Conservation (phyloP, 371 early-diverging fungal genomes). For the Lichtheimia corymbifera region DNA sequence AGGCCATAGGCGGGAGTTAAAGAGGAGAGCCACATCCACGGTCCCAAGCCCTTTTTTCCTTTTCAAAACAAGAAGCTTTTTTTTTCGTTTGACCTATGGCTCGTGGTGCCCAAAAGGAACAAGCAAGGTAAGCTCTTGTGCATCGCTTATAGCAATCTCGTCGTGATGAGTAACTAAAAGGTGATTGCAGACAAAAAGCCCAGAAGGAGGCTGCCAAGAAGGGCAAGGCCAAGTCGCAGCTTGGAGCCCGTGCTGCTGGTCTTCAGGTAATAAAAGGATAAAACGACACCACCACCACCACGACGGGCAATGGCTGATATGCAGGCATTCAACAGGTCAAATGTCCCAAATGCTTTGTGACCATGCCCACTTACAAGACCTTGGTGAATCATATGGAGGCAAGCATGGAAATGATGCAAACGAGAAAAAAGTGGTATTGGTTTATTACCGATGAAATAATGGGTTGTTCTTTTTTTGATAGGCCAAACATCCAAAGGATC, state of each 20-base stretch:
- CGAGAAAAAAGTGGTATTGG: neutral
- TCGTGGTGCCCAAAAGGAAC: constrained; percentile 60
- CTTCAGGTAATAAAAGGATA: constrained; percentile 35
- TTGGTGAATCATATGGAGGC: constrained; percentile 66
- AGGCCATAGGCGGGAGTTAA: too few relatives aligned
- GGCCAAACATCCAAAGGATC: constrained; percentile 62
- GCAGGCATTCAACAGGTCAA: constrained; percentile 25
- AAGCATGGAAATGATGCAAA: constrained; percentile 10
- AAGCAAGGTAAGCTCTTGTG: constrained; percentile 49
- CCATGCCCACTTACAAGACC: constrained; percentile 57
- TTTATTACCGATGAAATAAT: neutral
- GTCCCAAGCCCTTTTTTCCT: too few relatives aligned
- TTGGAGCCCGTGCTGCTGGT: constrained; percentile 63
- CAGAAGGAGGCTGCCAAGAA: constrained; percentile 58
- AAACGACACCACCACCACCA: neutral
- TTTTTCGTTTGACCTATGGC: constrained; percentile 33
- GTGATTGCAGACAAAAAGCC: constrained; percentile 48
- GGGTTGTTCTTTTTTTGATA: constrained; percentile 11
- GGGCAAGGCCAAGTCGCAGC: constrained; percentile 46
- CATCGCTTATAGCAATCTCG: neutral
- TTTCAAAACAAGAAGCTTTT: too few relatives aligned
- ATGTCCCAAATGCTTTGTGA: constrained; percentile 41
- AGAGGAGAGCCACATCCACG: too few relatives aligned
- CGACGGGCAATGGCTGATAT: constrained; percentile 9
- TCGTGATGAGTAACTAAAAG: too few relatives aligned